A percentile compares a stretch with the other conserved stretches of the same genome.
Evolutionary conservation across 176 grass and related monocot species (phyloP).

Genomic region (Urochloa ruziziensis): DNA sequence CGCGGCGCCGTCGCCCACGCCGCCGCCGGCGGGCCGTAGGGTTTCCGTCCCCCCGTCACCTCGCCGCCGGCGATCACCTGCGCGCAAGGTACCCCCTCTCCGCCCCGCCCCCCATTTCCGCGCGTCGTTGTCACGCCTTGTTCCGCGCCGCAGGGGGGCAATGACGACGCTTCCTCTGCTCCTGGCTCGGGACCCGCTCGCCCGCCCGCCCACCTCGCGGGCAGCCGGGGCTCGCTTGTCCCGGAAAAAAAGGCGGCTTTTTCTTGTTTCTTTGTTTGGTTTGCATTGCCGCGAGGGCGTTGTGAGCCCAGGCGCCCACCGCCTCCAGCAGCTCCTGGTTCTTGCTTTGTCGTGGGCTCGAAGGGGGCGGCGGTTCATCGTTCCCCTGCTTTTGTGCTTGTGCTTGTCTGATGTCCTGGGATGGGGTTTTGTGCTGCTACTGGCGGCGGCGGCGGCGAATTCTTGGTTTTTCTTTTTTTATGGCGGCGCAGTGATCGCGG

Average conservation of each 20-base stretch:
- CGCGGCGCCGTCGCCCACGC: neutral
- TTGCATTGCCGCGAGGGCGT: neutral
- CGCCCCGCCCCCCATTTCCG: neutral
- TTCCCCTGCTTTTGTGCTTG: neutral
- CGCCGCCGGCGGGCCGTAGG: neutral
- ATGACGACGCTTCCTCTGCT: slow-evolving; percentile 3
- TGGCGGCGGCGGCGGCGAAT: neutral
- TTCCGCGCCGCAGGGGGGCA: neutral
- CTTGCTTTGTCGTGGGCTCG: neutral
- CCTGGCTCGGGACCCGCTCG: neutral
- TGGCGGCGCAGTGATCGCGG: neutral
- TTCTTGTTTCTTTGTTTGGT: neutral
- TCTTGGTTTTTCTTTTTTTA: neutral
- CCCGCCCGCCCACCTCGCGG: neutral
- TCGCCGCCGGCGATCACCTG: neutral
- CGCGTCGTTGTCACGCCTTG: neutral
- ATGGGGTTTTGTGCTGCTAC: neutral
- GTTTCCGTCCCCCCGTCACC: neutral
- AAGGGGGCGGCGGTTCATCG: neutral
- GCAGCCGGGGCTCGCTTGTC: neutral
- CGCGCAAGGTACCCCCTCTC: neutral
- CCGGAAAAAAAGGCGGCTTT: neutral
- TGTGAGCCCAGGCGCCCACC: neutral
- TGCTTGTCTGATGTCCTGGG: neutral
- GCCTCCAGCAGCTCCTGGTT: neutral